A percentile compares a stretch with the other conserved stretches of the same genome.
phyloP scores from a whole-genome alignment of 2,329 filamentous ascomycete genomes.

The Neofusicoccum ribis region DNA sequence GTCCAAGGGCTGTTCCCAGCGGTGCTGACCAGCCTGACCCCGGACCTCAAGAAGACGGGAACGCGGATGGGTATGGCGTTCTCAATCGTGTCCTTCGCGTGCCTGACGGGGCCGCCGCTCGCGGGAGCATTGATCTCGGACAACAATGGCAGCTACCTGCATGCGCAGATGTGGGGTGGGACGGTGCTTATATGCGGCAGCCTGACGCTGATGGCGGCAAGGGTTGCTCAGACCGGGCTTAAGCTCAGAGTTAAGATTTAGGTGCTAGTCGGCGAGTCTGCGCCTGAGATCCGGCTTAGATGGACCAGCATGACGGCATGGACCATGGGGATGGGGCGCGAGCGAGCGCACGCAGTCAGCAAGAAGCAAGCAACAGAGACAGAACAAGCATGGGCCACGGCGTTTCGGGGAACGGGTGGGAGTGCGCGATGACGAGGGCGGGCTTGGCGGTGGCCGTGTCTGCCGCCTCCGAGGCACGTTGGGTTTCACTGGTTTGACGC shows the following conservation, averaged over 20 bases:
- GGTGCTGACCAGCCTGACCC: conserved; percentile 26
- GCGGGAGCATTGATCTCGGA: conserved; percentile 36
- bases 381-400: not conserved
- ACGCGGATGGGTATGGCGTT: conserved; percentile 40
- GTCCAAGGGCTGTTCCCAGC: conserved; percentile 25
- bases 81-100: conserved; percentile 37
- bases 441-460: not conserved
- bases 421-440: not conserved
- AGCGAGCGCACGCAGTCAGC: too few species aligned
- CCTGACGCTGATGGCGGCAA: conserved; percentile 30
- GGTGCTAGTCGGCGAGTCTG: not conserved
- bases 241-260: conserved; percentile 32
- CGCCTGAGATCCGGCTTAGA: too few species aligned
- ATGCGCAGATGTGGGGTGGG: conserved; percentile 32
- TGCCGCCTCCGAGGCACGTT: not conserved
- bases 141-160: conserved; percentile 31
- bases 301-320: too few species aligned
- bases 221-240: conserved; percentile 34
- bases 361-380: too few species aligned
- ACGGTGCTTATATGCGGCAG: conserved; percentile 32
- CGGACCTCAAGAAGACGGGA: conserved; percentile 35
- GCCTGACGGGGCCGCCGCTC: conserved; percentile 37
- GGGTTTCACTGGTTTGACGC: not conserved
- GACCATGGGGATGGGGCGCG: too few species aligned
- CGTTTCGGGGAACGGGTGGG: not conserved